Conservation (phyloP, 139 green algal species). For the Haematococcus sp. region DNA sequence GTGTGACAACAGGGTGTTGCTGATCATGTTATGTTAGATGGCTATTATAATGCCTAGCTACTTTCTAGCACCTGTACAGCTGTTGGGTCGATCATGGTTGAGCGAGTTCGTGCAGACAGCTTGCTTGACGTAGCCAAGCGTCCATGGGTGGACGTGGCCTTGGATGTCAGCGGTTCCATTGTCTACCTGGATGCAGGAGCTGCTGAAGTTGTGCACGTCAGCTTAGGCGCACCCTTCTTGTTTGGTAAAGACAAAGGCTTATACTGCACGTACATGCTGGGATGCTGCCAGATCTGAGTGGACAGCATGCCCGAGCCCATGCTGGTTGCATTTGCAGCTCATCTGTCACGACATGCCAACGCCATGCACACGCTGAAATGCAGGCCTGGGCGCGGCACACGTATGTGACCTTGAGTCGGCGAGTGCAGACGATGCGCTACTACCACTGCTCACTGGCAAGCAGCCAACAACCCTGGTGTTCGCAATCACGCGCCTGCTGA, state of each 20-base stretch:
- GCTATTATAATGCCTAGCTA: no score
- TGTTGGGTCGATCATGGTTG: no score
- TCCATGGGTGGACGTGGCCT: slow-evolving; percentile 29
- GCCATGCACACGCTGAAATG: not conserved
- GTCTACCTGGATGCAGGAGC: slow-evolving; percentile 49
- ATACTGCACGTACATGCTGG: no score
- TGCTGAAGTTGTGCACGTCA: slow-evolving; percentile 35
- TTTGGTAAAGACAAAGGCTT: slow-evolving; percentile 25
- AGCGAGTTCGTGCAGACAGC: no score
- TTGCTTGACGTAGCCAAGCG: slow-evolving; percentile 10
- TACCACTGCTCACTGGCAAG: slow-evolving; percentile 10
- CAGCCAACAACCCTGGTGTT: slow-evolving; percentile 15
- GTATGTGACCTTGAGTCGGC: slow-evolving; percentile 40
- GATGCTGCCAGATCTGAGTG: no score
- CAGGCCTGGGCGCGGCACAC: slow-evolving; percentile 44
- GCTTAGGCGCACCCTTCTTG: slow-evolving; percentile 37
- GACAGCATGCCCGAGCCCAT: no score
- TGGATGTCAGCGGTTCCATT: slow-evolving; percentile 24
- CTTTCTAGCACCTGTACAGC: no score
- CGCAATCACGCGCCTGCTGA: slow-evolving; percentile 42
- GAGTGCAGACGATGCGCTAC: slow-evolving; percentile 37
- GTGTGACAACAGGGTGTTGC: no score
- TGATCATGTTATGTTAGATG: no score
- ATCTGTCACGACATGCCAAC: not conserved
- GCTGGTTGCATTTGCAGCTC: no score